Evolutionary conservation across 768 basidiomycete species (phyloP), one percentile per base, ranked within the genome.

Genomic region (Calocybe cyanea): DNA sequence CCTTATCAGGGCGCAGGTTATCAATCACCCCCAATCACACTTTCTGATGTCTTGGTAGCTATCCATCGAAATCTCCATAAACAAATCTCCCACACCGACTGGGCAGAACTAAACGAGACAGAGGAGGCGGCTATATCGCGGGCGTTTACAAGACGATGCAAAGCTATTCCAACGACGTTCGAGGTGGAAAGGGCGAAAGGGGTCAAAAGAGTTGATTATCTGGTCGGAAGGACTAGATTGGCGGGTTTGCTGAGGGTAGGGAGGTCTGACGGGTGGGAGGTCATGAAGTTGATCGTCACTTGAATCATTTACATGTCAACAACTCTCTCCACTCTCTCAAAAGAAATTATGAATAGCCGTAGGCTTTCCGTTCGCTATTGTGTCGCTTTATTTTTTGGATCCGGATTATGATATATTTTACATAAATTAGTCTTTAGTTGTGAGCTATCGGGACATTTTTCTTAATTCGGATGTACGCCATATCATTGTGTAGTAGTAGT

Each of bases 191-290:
- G 67, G 49, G 66, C 60, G 11, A 72, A 76, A 61, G 80, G 79
- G 0, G 71, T 84, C 14, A 81, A 77, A 63, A 68, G 77, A 47
- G 68, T 85, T 2, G 83, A 85, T 65, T 83, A 76, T 59, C 62
- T 83, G 50, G 45, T 64, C 37, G 74, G 71, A 7, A 71, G 66
- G 42, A 66, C 67, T 2, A 66, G 60, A 53, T 73, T 82, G 59
- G 70, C 68, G 48, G 80, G 80, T 14, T 46, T 81, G 38, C 63
- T 70, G 6, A 65, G 71, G 50, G 64, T 59, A 32, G 69, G 66
- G 51, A 33, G 53, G 2, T 57, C 59, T 11, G 68, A 75, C 25
- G 63, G 63, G 1, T 66, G 57, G 40, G 67, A 65, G 2, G 54
- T 59, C n/a, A 48, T 75, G 48, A 69, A 60, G 52, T 42, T 75